Evolutionary conservation across 495 filamentous ascomycete species (phyloP).

Genomic region (Trypethelium eluteriae): DNA sequence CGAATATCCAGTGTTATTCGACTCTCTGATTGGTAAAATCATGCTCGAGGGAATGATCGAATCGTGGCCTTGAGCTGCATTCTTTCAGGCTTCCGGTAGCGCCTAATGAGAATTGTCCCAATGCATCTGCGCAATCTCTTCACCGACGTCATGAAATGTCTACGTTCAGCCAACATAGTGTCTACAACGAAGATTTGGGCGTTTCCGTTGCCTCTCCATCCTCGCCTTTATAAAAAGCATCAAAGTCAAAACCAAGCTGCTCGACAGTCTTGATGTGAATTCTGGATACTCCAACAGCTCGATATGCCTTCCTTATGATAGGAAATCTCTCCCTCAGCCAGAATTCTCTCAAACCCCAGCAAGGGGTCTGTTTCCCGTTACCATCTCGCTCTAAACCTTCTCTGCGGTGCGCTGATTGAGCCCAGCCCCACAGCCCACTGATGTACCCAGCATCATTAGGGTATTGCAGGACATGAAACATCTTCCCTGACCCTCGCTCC

Average conservation of each 20-base stretch:
- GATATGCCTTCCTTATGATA: constrained; percentile 50
- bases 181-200: neutral
- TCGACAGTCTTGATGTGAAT: constrained; percentile 42
- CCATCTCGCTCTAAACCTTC: constrained; percentile 39
- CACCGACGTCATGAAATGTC: neutral
- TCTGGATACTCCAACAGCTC: constrained; percentile 41
- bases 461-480: constrained; percentile 61
- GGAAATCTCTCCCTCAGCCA: constrained; percentile 54
- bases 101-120: too few species aligned
- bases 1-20: too few species aligned
- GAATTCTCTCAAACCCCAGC: constrained; percentile 57
- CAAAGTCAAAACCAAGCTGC: constrained; percentile 55
- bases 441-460: constrained; percentile 73
- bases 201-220: constrained; percentile 14
- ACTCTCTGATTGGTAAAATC: too few species aligned
- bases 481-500: constrained; percentile 42
- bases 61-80: too few species aligned
- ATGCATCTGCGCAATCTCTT: too few species aligned
- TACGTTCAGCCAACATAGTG: neutral
- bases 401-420: constrained; percentile 38
- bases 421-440: constrained; percentile 60
- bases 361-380: constrained; percentile 55
- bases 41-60: too few species aligned
- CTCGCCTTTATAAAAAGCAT: constrained; percentile 31
- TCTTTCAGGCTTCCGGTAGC: too few species aligned